Percentiles rank a stretch among this genome's conserved stretches.
These are phyloP conservation scores for Starmerella vaccinii DNA, from an alignment of 805 yeast genomes.

Conservation along the genomic window DNA sequence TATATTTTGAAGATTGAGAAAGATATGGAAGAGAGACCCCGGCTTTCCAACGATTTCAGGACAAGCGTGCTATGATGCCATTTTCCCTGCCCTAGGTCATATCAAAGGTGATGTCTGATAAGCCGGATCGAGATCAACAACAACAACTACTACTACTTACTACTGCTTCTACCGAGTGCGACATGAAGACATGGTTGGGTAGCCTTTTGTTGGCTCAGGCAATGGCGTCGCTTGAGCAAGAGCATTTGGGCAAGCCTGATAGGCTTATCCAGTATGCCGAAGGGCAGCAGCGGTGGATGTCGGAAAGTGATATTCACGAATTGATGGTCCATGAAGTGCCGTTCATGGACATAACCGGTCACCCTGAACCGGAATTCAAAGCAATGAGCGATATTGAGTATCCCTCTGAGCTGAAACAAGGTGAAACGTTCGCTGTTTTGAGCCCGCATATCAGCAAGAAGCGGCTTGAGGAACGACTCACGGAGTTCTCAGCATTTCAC, in stretches of 20 bases:
- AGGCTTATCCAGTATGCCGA: not conserved
- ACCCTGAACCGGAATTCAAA: not conserved
- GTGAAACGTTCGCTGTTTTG: constrained; percentile 35
- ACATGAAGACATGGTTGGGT: not conserved
- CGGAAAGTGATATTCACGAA: not conserved
- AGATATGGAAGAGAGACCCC: too few species aligned
- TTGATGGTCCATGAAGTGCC: not conserved
- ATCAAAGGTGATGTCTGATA: not conserved
- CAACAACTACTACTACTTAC: too few species aligned
- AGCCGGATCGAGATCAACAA: not conserved
- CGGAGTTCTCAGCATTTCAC: constrained; percentile 54
- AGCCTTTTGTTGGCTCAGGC: not conserved
- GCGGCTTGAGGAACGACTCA: constrained; percentile 43
- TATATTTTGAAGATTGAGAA: too few species aligned
- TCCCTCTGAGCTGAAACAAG: constrained; percentile 39
- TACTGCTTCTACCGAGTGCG: too few species aligned
- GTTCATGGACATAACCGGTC: constrained; percentile 9
- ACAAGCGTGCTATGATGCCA: not conserved
- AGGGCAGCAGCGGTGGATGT: not conserved
- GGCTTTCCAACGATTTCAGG: too few species aligned
- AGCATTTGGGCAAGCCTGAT: not conserved
- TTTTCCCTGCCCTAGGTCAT: not conserved
- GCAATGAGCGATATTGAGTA: constrained; percentile 28
- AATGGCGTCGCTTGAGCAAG: not conserved
- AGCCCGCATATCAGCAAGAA: constrained; percentile 37